Evolutionary conservation across 768 basidiomycete genomes (phyloP).

Genomic region (Boletellus ananiceps): DNA sequence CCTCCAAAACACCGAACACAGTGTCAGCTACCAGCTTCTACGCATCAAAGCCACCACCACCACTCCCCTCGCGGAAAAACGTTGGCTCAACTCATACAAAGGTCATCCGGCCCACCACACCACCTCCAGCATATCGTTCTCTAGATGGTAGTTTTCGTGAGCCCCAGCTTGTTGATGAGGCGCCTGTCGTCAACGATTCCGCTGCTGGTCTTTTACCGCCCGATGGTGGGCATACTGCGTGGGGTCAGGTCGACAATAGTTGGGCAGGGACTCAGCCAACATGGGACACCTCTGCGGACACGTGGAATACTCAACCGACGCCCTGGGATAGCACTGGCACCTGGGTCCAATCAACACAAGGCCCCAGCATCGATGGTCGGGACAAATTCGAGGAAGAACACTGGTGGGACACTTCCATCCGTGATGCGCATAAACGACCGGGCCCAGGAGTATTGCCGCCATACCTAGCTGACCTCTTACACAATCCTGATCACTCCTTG

Average conservation of each 20-base stretch:
- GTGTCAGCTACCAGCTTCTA: conserved; percentile 29
- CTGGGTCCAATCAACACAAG: conserved; percentile 27
- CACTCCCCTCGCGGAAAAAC: conserved; percentile 32
- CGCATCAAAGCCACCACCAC: conserved; percentile 29
- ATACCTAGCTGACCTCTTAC: conserved; percentile 59
- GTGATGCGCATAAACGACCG: conserved; percentile 48
- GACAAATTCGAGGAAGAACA: conserved; percentile 53
- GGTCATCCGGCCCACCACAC: conserved; percentile 26
- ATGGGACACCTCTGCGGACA: conserved; percentile 14
- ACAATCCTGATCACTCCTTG: conserved; percentile 68
- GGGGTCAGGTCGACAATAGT: conserved; percentile 10
- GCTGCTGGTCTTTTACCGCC: conserved; percentile 37
- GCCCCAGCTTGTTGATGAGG: conserved; percentile 50
- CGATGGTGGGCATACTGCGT: conserved; percentile 23
- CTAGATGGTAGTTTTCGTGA: conserved; percentile 41
- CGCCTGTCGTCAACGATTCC: conserved; percentile 33
- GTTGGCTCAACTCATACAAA: conserved; percentile 37
- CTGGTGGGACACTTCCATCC: conserved; percentile 63
- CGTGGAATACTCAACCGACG: conserved; percentile 20
- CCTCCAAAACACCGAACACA: conserved; percentile 24
- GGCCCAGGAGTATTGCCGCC: conserved; percentile 70
- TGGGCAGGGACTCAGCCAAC: conserved; percentile 14
- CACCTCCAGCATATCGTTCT: conserved; percentile 26
- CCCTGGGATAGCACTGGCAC: conserved; percentile 23
- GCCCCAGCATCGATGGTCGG: conserved; percentile 55